phyloP scores from a whole-genome alignment of 495 filamentous ascomycete genomes.

The Daldinia grandis region DNA sequence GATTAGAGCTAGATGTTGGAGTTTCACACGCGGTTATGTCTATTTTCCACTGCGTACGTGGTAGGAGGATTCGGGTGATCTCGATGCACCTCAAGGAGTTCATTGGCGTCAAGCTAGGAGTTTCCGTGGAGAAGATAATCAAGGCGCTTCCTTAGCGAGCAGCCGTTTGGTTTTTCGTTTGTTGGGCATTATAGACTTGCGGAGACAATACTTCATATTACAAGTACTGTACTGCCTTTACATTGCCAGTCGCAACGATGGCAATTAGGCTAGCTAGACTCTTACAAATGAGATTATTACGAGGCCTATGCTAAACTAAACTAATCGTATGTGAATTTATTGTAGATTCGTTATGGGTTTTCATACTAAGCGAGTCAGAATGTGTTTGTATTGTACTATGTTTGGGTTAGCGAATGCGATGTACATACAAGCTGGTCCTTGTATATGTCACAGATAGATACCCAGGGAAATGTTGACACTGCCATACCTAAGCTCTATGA shows the following conservation, averaged over 20 bases:
- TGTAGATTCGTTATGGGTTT: background rate
- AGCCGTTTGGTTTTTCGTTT: slow-evolving; percentile 16
- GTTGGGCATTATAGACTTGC: slow-evolving; percentile 11
- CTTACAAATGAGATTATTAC: slow-evolving; percentile 22
- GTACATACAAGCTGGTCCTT: background rate
- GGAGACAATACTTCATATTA: slow-evolving; percentile 5
- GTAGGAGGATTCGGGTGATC: slow-evolving; percentile 25
- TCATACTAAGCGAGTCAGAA: background rate
- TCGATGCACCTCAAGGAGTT: slow-evolving; percentile 34
- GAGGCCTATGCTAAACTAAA: slow-evolving; percentile 10
- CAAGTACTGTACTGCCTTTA: slow-evolving; percentile 16
- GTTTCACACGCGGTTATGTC: slow-evolving; percentile 9
- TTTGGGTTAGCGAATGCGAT: background rate
- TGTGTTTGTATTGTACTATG: background rate
- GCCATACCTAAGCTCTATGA: background rate
- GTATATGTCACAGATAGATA: background rate
- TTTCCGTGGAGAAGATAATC: slow-evolving; percentile 8
- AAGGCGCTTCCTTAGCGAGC: slow-evolving; percentile 9
- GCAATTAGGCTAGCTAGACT: slow-evolving; percentile 30
- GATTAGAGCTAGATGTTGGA: slow-evolving; percentile 31
- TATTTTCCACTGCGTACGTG: slow-evolving; percentile 13
- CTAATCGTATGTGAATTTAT: background rate
- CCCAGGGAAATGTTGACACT: background rate
- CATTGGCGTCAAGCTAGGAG: slow-evolving; percentile 23
- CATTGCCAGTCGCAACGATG: slow-evolving; percentile 33